Base-by-base conservation (phyloP, 2,329 filamentous ascomycete species). In the Pyrenophora seminiperda region DNA sequence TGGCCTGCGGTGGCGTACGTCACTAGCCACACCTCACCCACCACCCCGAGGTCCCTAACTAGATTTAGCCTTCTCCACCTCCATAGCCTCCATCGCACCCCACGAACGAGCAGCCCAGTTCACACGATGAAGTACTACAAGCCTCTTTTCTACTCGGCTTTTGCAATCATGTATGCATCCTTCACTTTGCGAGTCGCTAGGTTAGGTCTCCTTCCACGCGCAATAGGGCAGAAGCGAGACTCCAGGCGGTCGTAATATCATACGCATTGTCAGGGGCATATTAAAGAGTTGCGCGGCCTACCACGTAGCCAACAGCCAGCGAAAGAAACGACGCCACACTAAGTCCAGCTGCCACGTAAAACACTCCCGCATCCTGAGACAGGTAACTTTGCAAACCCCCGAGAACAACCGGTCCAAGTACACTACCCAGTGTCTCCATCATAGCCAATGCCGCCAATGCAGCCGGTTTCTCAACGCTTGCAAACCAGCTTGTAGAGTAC, bases 21-120 rank as follows among this genome's bases (percentile, higher is more conserved):
- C 59, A 63, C 59, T 46, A 66, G 63, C 65, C 62, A 65, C 40
- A 58, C 46, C 42, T 53, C 59, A 63, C 58, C 44, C 63, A 61
- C 65, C 61, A 65, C 59, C 59, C 15, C 29, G 32, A 37, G n/a
- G n/a, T n/a, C n/a, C n/a, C n/a, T n/a, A 39, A 13, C 41, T 30
- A 15, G 19, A 18, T 18, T 7, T 24, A 27, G 18, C 20, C 15
- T 30, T n/a, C 18, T 13, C 14, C 32, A 31, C 32, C 24, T 5
- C n/a, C 20, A 24, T 13, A 20, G 6, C 24, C 30, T 30, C 3
- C 5, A 24, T 19, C 39, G 1, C 15, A n/a, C n/a, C 24, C 24
- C 24, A 11, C 24, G 24, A 22, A 3, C 17, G 24, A 22, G n/a
- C 4, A 27, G n/a, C 15, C 10, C 0, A 14, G 22, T 24, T 32